Evolutionary conservation across 202 grass and related monocot genomes (phyloP).

Genomic region (Zoysia matrella): DNA sequence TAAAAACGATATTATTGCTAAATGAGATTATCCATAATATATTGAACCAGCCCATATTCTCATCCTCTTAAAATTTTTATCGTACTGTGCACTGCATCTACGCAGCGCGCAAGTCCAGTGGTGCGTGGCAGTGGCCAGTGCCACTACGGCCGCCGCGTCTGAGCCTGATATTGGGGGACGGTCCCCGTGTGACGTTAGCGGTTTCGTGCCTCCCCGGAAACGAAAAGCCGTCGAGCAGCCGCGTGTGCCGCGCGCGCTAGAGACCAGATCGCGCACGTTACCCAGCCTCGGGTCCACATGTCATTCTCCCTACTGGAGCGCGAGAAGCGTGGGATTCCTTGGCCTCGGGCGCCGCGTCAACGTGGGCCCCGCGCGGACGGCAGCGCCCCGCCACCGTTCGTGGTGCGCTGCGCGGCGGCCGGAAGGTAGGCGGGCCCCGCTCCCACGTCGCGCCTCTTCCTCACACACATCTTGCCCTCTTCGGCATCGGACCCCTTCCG

Average conservation of each 20-base stretch:
- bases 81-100: too few species aligned
- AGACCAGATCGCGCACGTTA: background rate
- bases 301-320: background rate
- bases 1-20: too few species aligned
- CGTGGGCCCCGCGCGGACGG: background rate
- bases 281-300: background rate
- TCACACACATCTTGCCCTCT: too few species aligned
- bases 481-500: background rate
- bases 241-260: background rate
- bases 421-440: background rate
- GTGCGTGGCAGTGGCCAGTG: too few species aligned
- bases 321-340: background rate
- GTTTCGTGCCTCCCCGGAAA: background rate
- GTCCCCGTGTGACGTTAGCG: conserved; percentile 25
- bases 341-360: conserved; percentile 28
- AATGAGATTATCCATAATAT: too few species aligned
- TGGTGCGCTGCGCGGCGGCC: conserved; percentile 49
- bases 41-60: too few species aligned
- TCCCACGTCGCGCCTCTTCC: background rate
- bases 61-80: too few species aligned
- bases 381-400: conserved; percentile 63
- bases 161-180: background rate
- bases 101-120: too few species aligned
- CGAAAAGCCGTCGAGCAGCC: conserved; percentile 35
- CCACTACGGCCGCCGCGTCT: too few species aligned